Base-by-base conservation (phyloP, 805 yeast genomes). In the Wilhelminamyces savonicus region DNA sequence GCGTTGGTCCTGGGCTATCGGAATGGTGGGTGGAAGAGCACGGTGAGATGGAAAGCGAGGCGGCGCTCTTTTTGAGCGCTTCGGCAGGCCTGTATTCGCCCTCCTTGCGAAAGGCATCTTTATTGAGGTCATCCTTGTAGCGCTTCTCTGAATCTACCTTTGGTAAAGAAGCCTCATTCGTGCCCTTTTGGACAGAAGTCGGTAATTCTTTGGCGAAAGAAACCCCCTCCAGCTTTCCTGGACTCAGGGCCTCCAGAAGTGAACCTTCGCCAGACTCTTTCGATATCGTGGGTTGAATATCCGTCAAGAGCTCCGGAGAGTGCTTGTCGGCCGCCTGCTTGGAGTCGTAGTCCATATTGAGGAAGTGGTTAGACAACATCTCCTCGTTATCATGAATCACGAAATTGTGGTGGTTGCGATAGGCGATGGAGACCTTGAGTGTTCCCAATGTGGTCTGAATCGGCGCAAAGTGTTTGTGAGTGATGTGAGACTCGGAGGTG, bases 371-470 rank as follows among this genome's bases (percentile, higher is more conserved):
- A 5, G 83, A 72, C 16, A 80, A 52, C 4, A 77, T 53, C 34
- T 74, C 76, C 44, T 83, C 92, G 24, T 74, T 73, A 42, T 79
- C 86, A 37, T 69, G 74, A 8, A 86, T 59, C 23, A 69, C 59
- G 55, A 90, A 90, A 27, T 74, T 70, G 38, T 76, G 67, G 48
- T 86, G 81, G 23, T 64, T 69, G 33, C 98, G 69, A 46, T 82
- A 90, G 2, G 94, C 80, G 1, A 85, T 92, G 0, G 92, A 76
- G 5, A 84, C 70, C 35, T 75, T 68, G 30, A 90, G 55, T 1
- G 79, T 62, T 0, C 98, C 98, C 26, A 75, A 63, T 6, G 82
- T 76, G 0, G 96, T 85, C 32, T 71, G 66, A 3, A 92, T 74
- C 0, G 94, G 85, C 4, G 74, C 69, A 31, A 92, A 71, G 32